phyloP scores from a whole-genome alignment of 1,139 yeast genomes.

The Blastobotrys aristatus region DNA sequence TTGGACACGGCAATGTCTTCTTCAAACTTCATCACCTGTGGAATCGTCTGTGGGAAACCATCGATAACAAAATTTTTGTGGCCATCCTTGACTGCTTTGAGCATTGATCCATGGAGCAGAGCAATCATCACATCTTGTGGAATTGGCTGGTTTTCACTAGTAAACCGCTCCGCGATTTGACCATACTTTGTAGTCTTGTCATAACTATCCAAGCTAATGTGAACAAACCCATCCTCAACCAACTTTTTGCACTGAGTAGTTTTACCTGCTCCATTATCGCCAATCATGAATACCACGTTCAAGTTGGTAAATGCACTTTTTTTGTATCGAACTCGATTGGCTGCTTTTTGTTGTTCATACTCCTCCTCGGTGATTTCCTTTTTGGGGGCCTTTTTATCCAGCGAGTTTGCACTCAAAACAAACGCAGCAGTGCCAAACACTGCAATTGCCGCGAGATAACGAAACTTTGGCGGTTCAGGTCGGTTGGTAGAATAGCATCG shows the following conservation, averaged over 20 bases:
- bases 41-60: slow-evolving; percentile 97
- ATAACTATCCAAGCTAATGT: slow-evolving; percentile 88
- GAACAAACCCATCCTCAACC: slow-evolving; percentile 72
- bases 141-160: slow-evolving; percentile 81
- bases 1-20: slow-evolving; percentile 65
- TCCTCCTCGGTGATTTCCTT: slow-evolving; percentile 53
- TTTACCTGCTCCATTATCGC: slow-evolving; percentile 84
- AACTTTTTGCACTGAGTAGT: slow-evolving; percentile 90
- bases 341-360: slow-evolving; percentile 42
- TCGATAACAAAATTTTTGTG: slow-evolving; percentile 67
- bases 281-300: slow-evolving; percentile 72
- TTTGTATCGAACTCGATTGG: slow-evolving; percentile 22
- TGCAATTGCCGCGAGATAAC: slow-evolving; percentile 32
- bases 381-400: slow-evolving; percentile 49
- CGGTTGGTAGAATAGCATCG: slow-evolving; percentile 16
- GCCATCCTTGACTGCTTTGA: slow-evolving; percentile 47
- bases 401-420: slow-evolving; percentile 46
- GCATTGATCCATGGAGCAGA: slow-evolving; percentile 70
- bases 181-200: slow-evolving; percentile 85
- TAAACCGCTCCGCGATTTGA: slow-evolving; percentile 70
- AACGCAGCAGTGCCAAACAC: slow-evolving; percentile 43
- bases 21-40: slow-evolving; percentile 88
- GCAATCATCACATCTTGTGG: slow-evolving; percentile 93
- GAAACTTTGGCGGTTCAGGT: slow-evolving; percentile 30
- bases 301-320: slow-evolving; percentile 51